Conservation (phyloP, 1,284 basidiomycete species). For the Tilletia setariae region DNA sequence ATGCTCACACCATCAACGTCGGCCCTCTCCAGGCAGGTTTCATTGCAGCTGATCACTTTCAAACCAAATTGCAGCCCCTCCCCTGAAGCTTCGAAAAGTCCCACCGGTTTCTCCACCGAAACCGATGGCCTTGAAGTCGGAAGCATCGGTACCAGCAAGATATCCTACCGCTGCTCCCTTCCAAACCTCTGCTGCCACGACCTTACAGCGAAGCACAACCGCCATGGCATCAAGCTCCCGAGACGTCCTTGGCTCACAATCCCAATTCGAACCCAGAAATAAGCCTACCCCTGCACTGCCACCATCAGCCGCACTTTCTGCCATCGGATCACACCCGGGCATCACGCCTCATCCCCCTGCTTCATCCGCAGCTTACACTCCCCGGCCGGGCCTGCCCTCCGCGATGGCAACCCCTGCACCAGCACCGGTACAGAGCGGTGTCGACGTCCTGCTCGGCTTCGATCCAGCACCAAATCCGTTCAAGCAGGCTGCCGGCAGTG, state of each 20-base stretch:
- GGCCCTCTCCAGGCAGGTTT: neutral
- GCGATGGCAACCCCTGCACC: slow-evolving; percentile 21
- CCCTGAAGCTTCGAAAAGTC: slow-evolving; percentile 1
- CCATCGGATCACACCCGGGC: slow-evolving; percentile 26
- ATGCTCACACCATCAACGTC: neutral
- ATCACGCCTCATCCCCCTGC: slow-evolving; percentile 34
- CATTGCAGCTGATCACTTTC: neutral
- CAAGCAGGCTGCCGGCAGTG: slow-evolving; percentile 35
- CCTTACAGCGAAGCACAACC: neutral
- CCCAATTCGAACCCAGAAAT: neutral
- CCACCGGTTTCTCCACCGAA: neutral
- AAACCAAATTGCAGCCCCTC: neutral
- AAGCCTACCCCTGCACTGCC: slow-evolving; percentile 15
- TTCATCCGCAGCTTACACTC: slow-evolving; percentile 17
- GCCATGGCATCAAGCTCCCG: neutral
- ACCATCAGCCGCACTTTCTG: slow-evolving; percentile 22
- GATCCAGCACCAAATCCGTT: slow-evolving; percentile 47
- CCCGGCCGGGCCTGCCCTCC: slow-evolving; percentile 25
- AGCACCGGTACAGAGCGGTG: slow-evolving; percentile 22
- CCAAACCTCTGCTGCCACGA: neutral
- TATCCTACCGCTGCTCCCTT: slow-evolving; percentile 5
- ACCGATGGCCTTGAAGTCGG: neutral
- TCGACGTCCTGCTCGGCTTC: slow-evolving; percentile 36
- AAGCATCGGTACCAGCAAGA: neutral
- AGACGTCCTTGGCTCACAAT: neutral